phyloP scores from a whole-genome alignment of 305 asterid genomes.

The Fraxinus nigra region DNA sequence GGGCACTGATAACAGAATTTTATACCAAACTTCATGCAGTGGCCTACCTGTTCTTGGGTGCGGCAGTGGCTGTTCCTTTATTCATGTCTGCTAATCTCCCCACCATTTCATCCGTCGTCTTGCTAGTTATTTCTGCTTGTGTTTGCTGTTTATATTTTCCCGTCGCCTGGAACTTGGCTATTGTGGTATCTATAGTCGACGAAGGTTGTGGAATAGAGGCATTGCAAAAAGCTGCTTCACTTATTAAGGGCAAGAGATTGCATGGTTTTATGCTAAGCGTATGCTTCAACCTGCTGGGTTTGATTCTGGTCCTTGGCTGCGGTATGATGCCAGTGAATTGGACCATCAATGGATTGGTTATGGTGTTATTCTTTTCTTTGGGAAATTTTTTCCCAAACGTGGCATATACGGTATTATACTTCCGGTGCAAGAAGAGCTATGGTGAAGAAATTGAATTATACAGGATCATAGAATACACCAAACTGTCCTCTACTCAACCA shows the following conservation, averaged over 20 bases:
- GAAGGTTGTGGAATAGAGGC: conserved; percentile 46
- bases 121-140: background rate
- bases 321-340: background rate
- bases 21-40: conserved; percentile 19
- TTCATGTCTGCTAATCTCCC: conserved; percentile 12
- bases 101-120: conserved; percentile 1
- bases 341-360: background rate
- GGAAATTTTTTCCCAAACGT: conserved; percentile 24
- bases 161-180: conserved; percentile 38
- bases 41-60: conserved; percentile 15
- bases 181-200: conserved; percentile 51
- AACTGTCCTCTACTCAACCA: conserved; percentile 17
- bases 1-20: conserved; percentile 32
- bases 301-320: conserved; percentile 13
- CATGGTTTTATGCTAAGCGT: conserved; percentile 40
- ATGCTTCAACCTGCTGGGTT: background rate
- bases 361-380: background rate
- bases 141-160: conserved; percentile 23
- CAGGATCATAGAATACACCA: conserved; percentile 29
- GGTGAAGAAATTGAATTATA: conserved; percentile 49
- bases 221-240: conserved; percentile 33
- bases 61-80: conserved; percentile 13
- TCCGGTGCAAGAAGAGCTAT: conserved; percentile 46
- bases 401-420: conserved; percentile 46
- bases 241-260: conserved; percentile 46